Evolutionary conservation across 2,329 filamentous ascomycete species (phyloP).

Genomic region (Aureobasidium sp.): DNA sequence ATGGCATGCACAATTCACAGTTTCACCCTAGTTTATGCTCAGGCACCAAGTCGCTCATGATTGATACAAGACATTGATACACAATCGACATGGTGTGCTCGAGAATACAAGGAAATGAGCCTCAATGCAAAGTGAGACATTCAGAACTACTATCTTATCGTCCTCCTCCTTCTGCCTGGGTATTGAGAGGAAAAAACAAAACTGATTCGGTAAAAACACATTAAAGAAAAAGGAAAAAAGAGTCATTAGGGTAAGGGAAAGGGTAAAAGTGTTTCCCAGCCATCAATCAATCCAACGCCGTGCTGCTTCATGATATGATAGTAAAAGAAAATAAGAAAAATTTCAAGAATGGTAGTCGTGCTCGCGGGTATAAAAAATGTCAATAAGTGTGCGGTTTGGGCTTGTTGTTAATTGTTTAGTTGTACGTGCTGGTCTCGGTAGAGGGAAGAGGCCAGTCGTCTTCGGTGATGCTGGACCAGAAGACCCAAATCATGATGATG

Average conservation of each 20-base stretch:
- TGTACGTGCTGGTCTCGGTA: constrained; percentile 21
- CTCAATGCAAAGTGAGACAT: neutral
- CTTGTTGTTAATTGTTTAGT: neutral
- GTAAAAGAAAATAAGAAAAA: neutral
- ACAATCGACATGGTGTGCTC: neutral
- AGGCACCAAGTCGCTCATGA: neutral
- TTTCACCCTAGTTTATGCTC: neutral
- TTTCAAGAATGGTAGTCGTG: neutral
- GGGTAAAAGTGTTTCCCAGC: neutral
- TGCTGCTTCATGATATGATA: constrained; percentile 13
- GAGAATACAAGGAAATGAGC: neutral
- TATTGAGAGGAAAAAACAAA: constrained; percentile 2
- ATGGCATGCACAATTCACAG: neutral
- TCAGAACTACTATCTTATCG: neutral
- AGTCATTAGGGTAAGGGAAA: constrained; percentile 4
- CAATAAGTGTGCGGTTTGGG: neutral
- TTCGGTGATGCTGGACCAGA: constrained; percentile 99
- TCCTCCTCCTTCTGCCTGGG: constrained; percentile 9
- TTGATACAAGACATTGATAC: neutral
- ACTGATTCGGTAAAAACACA: neutral
- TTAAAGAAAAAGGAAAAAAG: constrained; percentile 6
- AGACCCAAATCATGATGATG: constrained; percentile 80
- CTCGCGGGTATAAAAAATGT: neutral
- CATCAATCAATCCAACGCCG: constrained; percentile 12
- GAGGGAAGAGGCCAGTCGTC: constrained; percentile 80